Percentiles rank a stretch among this genome's conserved stretches.
phyloP scores from a whole-genome alignment of 164 flowering plant genomes.

The Taxillus chinensis region DNA sequence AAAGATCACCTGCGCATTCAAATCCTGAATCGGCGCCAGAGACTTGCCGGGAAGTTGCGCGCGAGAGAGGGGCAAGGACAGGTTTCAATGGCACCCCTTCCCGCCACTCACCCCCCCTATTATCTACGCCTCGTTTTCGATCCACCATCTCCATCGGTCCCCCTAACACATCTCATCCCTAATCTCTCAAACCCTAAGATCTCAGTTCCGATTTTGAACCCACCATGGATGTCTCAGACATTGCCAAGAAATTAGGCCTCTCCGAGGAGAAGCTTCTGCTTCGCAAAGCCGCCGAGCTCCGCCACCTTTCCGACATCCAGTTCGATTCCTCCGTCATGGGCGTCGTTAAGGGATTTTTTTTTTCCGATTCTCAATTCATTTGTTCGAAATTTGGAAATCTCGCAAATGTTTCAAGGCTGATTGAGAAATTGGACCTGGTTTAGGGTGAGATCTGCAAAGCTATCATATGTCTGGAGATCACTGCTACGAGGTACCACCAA shows the following conservation, averaged over 20 bases:
- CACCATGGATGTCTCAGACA: conserved; percentile 55
- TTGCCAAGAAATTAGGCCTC: conserved; percentile 58
- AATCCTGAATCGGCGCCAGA: too few species aligned
- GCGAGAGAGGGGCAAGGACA: too few species aligned
- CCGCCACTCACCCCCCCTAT: background rate
- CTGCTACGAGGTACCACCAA: conserved; percentile 56
- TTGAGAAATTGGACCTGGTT: background rate
- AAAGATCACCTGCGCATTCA: too few species aligned
- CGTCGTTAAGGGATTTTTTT: conserved; percentile 42
- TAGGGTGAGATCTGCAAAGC: conserved; percentile 96
- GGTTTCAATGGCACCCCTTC: background rate
- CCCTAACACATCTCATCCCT: too few species aligned
- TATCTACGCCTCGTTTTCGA: background rate
- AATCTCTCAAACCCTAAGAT: too few species aligned
- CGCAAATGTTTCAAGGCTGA: too few species aligned
- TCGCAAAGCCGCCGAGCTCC: conserved; percentile 92
- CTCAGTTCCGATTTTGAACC: background rate
- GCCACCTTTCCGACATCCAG: conserved; percentile 71
- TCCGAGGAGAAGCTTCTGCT: conserved; percentile 46
- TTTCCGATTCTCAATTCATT: too few species aligned
- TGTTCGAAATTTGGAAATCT: too few species aligned
- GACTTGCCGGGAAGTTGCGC: too few species aligned
- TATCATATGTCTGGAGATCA: conserved; percentile 83
- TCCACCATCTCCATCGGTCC: too few species aligned
- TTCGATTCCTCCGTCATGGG: conserved; percentile 81